Base-by-base conservation (phyloP, 1,284 basidiomycete genomes). In the Porodaedalea pini region DNA sequence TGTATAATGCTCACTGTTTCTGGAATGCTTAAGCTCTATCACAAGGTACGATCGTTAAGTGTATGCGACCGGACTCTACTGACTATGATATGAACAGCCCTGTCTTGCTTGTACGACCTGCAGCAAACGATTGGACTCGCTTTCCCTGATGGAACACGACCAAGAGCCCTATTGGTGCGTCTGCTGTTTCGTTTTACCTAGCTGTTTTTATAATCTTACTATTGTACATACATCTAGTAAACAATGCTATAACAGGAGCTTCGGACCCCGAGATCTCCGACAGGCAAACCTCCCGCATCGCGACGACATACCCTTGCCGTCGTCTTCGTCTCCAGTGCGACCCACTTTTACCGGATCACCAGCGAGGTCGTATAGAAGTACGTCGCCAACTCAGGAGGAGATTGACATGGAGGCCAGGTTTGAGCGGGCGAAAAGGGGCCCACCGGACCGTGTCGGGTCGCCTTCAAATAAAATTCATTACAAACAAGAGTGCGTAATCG, bases 31-130 rank as follows among this genome's bases (percentile, higher is more conserved):
- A 62, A 90, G 88, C 74, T 88, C 31, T 91, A 91, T 66, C 88
- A 91, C 70, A 91, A 88, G 77, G 87, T 82, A 61, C 27, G 70
- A 44, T 53, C 11, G 19, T 21, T 25, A 34, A 8, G 47, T n/a
- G 43, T 31, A 44, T 4, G 19, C 8, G 21, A 13, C 41, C n/a
- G n/a, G 8, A 44, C 39, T 56, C 56, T 59, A 48, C 36, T 40
- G 62, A 27, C 56, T 59, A 5, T 45, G 40, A 25, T n/a, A 44
- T 17, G 37, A 15, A 6, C 58, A 86, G 86, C 81, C 83, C 25
- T 92, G 89, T 72, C 75, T 90, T 43, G 76, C 83, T 7, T 92
- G 89, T 69, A 82, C 75, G 50, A 74, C 74, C 29, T 90, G 88
- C 64, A 81, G 78, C 65, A 90, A 88, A 67, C 77, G 88, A 44